Base-by-base conservation (phyloP, 192 early-diverging fungal species). In the Coemansia sp. region DNA sequence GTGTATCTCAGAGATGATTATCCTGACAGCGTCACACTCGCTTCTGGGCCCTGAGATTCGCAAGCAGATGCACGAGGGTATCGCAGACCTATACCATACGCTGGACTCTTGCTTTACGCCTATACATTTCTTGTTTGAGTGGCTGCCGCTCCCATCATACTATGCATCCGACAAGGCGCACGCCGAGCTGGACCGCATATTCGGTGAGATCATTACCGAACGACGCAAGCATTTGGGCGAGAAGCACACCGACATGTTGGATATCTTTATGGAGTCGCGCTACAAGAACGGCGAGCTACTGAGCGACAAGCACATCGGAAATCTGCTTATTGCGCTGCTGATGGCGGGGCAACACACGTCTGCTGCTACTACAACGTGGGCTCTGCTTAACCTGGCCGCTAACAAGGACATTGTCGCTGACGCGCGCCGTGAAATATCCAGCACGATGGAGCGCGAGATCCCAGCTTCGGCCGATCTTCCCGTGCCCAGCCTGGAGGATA, bases 291-390 rank as follows among this genome's bases (percentile, higher is more conserved):
- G 96, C 31, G 85, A 86, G 57, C 81, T 82, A 34, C 73, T 96
- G 77, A 86, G 92, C 25, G 92, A 97, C 71, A 77, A 86, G 38
- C 91, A 93, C 55, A 83, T 93, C 59, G 91, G 94, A 23, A 91
- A 94, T 85, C 89, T 98, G 86, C 91, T 97, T 90, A 98, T 98
- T 85, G 97, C 97, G 21, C 70, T 93, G 49, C 83, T 98, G 51
- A 93, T 98, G 88, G 97, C 92, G 31, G 97, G 97, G n/a, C 95
- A 97, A 76, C 97, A 98, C 79, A 97, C 97, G 5, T 87, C 84
- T 19, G 91, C 94, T 18, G 94, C 97, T 44, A 96, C 97, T 21
- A 84, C 88, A 9, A 88, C 93, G 32, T 98, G 97, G 97, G 86
- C 94, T 8, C 68, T 96, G 14, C 85, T 96, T 59, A 88, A 93